phyloP scores from a whole-genome alignment of 179 eudicot genomes.

The Heliamphora pulchella region DNA sequence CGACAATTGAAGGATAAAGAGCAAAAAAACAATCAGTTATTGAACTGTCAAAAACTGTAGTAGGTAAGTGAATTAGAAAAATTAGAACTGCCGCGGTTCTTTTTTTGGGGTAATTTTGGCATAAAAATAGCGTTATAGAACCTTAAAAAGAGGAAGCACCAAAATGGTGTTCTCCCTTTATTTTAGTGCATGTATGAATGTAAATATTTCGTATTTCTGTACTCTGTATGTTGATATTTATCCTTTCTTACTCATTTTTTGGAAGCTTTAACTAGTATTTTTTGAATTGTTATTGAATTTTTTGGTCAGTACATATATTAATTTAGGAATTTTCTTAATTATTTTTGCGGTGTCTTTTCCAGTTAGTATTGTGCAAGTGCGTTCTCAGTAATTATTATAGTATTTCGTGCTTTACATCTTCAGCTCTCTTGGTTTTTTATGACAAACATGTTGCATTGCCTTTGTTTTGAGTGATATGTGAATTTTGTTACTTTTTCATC shows the following conservation, averaged over 20 bases:
- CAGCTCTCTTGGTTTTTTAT: neutral
- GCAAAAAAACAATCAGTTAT: too few relatives aligned
- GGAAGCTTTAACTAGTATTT: neutral
- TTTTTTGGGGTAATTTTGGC: too few relatives aligned
- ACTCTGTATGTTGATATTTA: neutral
- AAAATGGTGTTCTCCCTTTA: too few relatives aligned
- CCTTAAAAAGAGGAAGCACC: too few relatives aligned
- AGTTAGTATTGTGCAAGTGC: neutral
- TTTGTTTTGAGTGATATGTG: neutral
- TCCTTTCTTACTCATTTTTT: neutral
- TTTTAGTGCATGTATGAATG: too few relatives aligned
- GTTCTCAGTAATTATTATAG: neutral
- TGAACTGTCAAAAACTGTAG: too few relatives aligned
- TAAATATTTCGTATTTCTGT: neutral
- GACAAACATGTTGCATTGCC: neutral
- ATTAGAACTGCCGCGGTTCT: too few relatives aligned
- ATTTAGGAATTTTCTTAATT: neutral
- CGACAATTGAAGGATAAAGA: too few relatives aligned
- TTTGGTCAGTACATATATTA: neutral
- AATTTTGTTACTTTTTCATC: neutral
- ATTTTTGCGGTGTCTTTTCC: neutral
- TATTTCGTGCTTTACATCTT: neutral
- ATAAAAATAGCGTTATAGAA: too few relatives aligned
- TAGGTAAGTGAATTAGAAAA: too few relatives aligned
- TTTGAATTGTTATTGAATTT: neutral